A percentile compares a stretch with the other conserved stretches of the same genome.
phyloP scores from a whole-genome alignment of 2,329 filamentous ascomycete genomes.

The Aspergillus sp. region DNA sequence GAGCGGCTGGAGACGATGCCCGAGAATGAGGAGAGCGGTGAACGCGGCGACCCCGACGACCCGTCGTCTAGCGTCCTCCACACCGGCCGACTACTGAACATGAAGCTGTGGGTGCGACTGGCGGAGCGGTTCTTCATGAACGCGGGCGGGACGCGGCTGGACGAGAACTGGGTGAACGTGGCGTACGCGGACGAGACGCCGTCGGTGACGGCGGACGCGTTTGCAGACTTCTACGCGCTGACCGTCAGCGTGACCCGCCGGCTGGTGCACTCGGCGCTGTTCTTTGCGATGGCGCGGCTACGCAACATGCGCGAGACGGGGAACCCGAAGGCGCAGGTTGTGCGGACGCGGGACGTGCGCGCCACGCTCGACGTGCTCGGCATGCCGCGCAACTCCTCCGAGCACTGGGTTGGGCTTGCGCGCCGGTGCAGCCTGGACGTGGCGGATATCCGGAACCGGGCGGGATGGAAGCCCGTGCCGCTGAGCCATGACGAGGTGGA shows the following conservation, averaged over 20 bases:
- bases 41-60: no score
- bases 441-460: constrained; percentile 35
- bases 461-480: constrained; percentile 26
- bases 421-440: constrained; percentile 55
- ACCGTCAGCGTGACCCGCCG: constrained; percentile 66
- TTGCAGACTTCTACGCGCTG: constrained; percentile 73
- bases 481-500: constrained; percentile 46
- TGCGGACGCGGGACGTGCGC: constrained; percentile 52
- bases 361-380: constrained; percentile 56
- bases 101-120: constrained; percentile 62
- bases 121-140: constrained; percentile 77
- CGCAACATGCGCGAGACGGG: constrained; percentile 46
- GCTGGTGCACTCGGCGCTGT: constrained; percentile 67
- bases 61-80: constrained; percentile 42
- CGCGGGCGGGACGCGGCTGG: constrained; percentile 49
- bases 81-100: constrained; percentile 58
- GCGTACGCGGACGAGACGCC: constrained; percentile 57
- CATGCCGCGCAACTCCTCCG: constrained; percentile 45
- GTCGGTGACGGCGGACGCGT: constrained; percentile 69
- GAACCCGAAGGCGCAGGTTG: constrained; percentile 29
- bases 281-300: constrained; percentile 68
- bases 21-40: constrained; percentile 33
- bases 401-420: constrained; percentile 54
- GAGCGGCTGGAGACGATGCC: constrained; percentile 16
- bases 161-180: constrained; percentile 67